phyloP scores from a whole-genome alignment of 1,284 basidiomycete genomes.

The Vanrija pseudolonga region DNA sequence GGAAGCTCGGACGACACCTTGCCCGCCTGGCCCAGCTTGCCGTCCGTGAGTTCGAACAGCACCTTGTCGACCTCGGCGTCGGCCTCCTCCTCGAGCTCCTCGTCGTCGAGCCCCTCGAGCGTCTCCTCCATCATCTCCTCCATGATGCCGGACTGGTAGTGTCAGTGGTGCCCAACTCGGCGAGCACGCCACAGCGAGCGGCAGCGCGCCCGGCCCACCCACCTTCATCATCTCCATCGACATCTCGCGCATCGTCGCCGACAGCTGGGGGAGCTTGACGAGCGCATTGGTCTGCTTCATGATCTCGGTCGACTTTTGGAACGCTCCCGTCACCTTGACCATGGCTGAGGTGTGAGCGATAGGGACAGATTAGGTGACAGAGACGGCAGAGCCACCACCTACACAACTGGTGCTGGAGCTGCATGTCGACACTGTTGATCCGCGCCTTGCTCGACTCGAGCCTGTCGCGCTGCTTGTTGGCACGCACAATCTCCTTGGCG shows the following conservation, averaged over 20 bases:
- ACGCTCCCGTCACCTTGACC: slow-evolving; percentile 91
- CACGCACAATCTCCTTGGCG: slow-evolving; percentile 89
- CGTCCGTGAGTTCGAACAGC: slow-evolving; percentile 90
- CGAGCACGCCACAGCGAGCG: too few species aligned
- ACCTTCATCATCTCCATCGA: slow-evolving; percentile 99
- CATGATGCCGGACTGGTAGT: slow-evolving; percentile 77
- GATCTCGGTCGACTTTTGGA: slow-evolving; percentile 97
- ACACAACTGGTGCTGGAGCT: slow-evolving; percentile 92
- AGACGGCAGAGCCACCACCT: slow-evolving; percentile 33
- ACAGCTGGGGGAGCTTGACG: slow-evolving; percentile 87
- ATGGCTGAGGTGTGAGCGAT: slow-evolving; percentile 61
- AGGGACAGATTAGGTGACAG: background rate
- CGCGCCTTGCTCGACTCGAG: slow-evolving; percentile 89
- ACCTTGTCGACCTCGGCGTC: slow-evolving; percentile 97
- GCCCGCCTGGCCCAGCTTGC: slow-evolving; percentile 83
- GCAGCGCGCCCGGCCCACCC: slow-evolving; percentile 4
- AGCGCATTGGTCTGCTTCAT: slow-evolving; percentile 96
- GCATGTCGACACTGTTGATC: slow-evolving; percentile 84
- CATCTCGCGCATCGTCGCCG: slow-evolving; percentile 92
- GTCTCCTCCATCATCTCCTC: slow-evolving; percentile 91
- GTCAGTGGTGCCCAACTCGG: too few species aligned
- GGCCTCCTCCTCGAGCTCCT: slow-evolving; percentile 93
- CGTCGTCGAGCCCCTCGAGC: slow-evolving; percentile 73
- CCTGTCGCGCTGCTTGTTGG: slow-evolving; percentile 89
- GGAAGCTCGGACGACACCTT: slow-evolving; percentile 70